These are phyloP conservation scores for Sporobolus alterniflorus DNA, from an alignment of 202 grass and related monocot genomes.

Conservation along the genomic window DNA sequence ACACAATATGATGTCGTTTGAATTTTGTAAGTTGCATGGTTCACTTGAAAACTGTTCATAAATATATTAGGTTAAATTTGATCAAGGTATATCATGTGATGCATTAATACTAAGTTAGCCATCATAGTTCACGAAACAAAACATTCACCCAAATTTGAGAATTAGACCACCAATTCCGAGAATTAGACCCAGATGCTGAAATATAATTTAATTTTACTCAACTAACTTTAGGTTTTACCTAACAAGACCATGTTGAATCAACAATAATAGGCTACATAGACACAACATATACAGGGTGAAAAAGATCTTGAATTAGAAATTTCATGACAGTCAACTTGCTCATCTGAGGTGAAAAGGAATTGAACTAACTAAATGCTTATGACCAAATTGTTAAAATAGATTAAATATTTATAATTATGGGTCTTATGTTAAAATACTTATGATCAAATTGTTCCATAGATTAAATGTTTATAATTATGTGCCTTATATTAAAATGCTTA, in stretches of 20 bases:
- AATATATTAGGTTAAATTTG: too few relatives aligned
- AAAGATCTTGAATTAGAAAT: constrained; percentile 24
- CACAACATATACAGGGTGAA: background rate
- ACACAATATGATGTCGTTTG: too few relatives aligned
- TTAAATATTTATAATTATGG: too few relatives aligned
- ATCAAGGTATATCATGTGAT: too few relatives aligned
- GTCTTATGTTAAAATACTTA: too few relatives aligned
- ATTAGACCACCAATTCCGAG: background rate
- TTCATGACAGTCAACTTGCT: background rate
- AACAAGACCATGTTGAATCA: background rate
- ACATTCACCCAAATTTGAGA: background rate
- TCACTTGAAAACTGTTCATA: too few relatives aligned
- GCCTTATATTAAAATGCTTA: too few relatives aligned
- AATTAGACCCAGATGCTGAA: background rate
- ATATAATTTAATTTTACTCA: background rate
- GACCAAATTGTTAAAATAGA: too few relatives aligned
- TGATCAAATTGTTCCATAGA: too few relatives aligned
- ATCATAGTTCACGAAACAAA: constrained; percentile 1
- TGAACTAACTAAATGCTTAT: background rate
- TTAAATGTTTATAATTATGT: too few relatives aligned
- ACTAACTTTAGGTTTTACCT: background rate
- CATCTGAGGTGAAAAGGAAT: background rate
- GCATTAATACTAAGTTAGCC: background rate
- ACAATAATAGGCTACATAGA: background rate
- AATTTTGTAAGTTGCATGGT: too few relatives aligned